Base-by-base conservation (phyloP, 306 rosid genomes). In the Acacia confusa region DNA sequence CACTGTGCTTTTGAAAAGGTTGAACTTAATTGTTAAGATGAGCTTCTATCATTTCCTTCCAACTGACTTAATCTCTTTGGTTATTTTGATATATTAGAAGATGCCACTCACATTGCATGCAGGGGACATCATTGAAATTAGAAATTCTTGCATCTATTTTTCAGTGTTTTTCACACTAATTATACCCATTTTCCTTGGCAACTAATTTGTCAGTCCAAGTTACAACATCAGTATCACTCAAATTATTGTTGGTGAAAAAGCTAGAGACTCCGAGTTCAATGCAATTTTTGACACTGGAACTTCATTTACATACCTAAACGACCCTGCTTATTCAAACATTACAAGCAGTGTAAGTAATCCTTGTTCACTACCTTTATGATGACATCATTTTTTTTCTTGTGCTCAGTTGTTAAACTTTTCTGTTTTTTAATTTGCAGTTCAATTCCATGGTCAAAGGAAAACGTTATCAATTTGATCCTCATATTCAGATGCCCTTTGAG, bases 281-380 rank as follows among this genome's bases (percentile, higher is more conserved):
- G 92, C 99, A 78, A 88, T 96, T 80, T 92, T 91, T 63, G 98
- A 96, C 91, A 74, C 97, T 17, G 98, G 98, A 27, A 92, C 97
- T 81, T 91, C 98, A 3, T 96, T 88, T 82, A 92, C 99, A 16
- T 80, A 86, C 92, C 82, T 96, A 77, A 91, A 72, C 1, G 97
- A 96, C 27, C 97, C 99, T 6, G 97, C 92, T 72, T 93, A 96
- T 82, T 80, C 97, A 32, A 79, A 57, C 78, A 82, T 96, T 73
- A 70, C 90, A 1, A 60, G 87, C 76, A 85, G 50, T 76, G 97
- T 93, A 86, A 88, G 94, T 68, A 20, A 10, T 84, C 74, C 68
- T 36, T 30, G 15, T n/a, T 32, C 69, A 24, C 69, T 8, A 24
- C 69, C 6, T 76, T 85, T 34, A 27, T 72, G 30, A 79, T 72